These are phyloP conservation scores for Cenococcum geophilum DNA, from an alignment of 495 filamentous ascomycete species.

Conservation along the genomic window DNA sequence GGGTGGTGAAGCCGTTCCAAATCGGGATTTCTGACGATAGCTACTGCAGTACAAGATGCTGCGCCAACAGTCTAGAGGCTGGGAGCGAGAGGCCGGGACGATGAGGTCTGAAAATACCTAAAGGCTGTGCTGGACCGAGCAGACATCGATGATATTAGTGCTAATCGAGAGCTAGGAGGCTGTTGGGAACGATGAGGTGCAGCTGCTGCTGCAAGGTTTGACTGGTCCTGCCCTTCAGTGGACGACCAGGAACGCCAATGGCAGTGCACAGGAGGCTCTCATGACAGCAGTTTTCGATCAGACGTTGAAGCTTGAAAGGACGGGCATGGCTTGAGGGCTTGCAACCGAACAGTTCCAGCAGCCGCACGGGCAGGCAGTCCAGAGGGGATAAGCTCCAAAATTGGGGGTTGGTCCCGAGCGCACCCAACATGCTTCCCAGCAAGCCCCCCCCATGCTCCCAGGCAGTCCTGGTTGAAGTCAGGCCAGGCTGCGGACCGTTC, in stretches of 20 bases:
- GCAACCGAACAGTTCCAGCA: conserved; percentile 30
- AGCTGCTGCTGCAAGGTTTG: conserved; percentile 18
- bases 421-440: too few relatives aligned
- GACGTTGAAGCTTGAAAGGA: conserved; percentile 21
- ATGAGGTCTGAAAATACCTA: conserved; percentile 20
- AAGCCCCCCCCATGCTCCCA: neutral
- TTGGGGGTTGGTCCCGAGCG: conserved; percentile 13
- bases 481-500: conserved; percentile 28
- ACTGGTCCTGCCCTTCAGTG: conserved; percentile 3
- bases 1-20: conserved; percentile 25
- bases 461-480: conserved; percentile 8
- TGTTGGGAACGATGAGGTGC: conserved; percentile 19
- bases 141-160: conserved; percentile 1
- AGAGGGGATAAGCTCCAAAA: conserved; percentile 10
- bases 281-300: conserved; percentile 8
- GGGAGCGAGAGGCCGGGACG: neutral
- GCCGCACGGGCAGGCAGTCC: conserved; percentile 12
- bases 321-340: conserved; percentile 25
- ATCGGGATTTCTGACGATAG: conserved; percentile 25
- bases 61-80: conserved; percentile 9
- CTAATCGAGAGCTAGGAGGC: conserved; percentile 6
- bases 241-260: conserved; percentile 19
- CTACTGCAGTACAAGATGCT: conserved; percentile 16
- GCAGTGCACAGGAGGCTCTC: conserved; percentile 17
- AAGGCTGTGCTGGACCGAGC: conserved; percentile 27